Evolutionary conservation across 495 filamentous ascomycete species (phyloP), one percentile per base, ranked within the genome.

Genomic region (Podospora tetraspora): DNA sequence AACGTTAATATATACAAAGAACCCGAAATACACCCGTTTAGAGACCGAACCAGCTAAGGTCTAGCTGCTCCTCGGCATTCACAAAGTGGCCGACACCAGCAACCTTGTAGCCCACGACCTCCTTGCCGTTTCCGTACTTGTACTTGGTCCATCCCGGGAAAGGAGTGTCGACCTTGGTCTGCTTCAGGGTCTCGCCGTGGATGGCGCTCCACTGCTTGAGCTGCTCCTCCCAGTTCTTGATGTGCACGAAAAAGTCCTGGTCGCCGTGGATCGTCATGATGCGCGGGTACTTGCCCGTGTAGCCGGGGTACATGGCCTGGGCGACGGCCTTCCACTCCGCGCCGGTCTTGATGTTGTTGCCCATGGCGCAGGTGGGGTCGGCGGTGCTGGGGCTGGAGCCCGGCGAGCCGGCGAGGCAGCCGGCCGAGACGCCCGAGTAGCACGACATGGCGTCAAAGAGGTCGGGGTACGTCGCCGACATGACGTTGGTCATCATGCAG

Each of bases 141-240:
- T 52, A n/a, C 6, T 3, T 8, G 43, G 43, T 52, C 43, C 43
- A 52, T 1, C 43, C 43, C 2, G 43, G 1, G 1, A 52, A 52
- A 6, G 43, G 43, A 1, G 59, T 61, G 59, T 61, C 5, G 16
- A 24, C 22, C 59, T 61, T 61, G 22, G 59, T 61, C 59, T 61
- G 59, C 24, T 10, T 61, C 10, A 61, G 23, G 7, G 3, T 61
- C 59, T 19, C 59, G 22, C 59, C 59, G 59, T 61, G 59, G 29
- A 61, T 61, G 24, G 59, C 59, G 23, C 59, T 61, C 59, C 59
- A 61, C 59, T 61, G 59, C 59, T 61, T 61, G 23, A 61, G 59
- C 59, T 61, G 59, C 59, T 61, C 59, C 59, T 61, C 24, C 6
- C 16, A 61, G 29, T 61, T 61, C 23, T 61, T 25, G 24, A 30